These are phyloP conservation scores for Botrytis hyacinthi DNA, from an alignment of 2,329 filamentous ascomycete genomes.

Conservation along the genomic window DNA sequence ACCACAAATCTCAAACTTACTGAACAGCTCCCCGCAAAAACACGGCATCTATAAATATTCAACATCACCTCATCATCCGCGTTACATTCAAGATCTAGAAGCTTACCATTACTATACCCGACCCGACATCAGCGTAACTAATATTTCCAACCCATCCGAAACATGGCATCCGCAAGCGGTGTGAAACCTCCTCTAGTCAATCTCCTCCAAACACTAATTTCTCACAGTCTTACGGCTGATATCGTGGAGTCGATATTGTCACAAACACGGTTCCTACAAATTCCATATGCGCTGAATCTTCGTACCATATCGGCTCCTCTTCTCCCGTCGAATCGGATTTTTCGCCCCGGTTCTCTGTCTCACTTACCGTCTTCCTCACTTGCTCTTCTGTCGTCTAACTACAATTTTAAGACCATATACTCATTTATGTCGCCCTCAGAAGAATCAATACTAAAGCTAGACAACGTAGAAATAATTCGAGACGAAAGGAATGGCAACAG, in stretches of 20 bases:
- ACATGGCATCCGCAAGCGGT: background rate
- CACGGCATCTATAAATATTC: constrained; percentile 8
- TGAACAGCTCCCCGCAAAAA: constrained; percentile 3
- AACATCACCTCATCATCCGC: background rate
- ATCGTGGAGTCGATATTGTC: background rate
- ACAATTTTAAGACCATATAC: background rate
- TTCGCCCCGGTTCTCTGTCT: background rate
- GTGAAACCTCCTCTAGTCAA: background rate
- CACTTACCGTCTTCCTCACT: background rate
- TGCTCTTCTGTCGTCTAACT: background rate
- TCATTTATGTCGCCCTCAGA: background rate
- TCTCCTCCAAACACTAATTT: background rate
- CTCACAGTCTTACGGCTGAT: background rate
- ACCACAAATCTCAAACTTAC: background rate
- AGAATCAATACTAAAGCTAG: background rate
- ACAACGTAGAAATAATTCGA: background rate
- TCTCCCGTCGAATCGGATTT: background rate
- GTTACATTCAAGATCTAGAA: background rate
- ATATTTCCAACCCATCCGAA: background rate
- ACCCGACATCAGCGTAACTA: background rate
- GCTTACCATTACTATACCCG: background rate
- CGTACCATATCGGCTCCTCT: background rate
- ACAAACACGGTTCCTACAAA: background rate
- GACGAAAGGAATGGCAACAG: background rate
- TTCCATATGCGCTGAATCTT: background rate